Evolutionary conservation across 129 eudicot species (phyloP).

Genomic region (Helianthus annuus): HanXRQr2.0-SUNRISE NC_035447.2:143192101-143192600

Average conservation of each 20-base stretch:
- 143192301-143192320: not conserved
- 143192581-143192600: too few species aligned
- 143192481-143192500: too few species aligned
- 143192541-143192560: too few species aligned
- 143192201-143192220: conserved; percentile 2
- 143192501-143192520: too few species aligned
- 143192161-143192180: conserved; percentile 4
- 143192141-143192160: conserved; percentile 4
- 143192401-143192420: not conserved
- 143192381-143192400: not conserved
- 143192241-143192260: not conserved
- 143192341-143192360: not conserved
- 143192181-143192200: not conserved
- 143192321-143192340: not conserved
- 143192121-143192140: conserved; percentile 6
- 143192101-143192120: conserved; percentile 27
- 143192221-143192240: not conserved
- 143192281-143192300: too few species aligned
- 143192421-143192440: not conserved
- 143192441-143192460: too few species aligned
- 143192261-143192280: not conserved
- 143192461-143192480: too few species aligned
- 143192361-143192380: not conserved
- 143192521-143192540: too few species aligned
- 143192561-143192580: too few species aligned